Evolutionary conservation across 257 asterid genomes (phyloP).

Genomic region (Rhazya stricta): DNA sequence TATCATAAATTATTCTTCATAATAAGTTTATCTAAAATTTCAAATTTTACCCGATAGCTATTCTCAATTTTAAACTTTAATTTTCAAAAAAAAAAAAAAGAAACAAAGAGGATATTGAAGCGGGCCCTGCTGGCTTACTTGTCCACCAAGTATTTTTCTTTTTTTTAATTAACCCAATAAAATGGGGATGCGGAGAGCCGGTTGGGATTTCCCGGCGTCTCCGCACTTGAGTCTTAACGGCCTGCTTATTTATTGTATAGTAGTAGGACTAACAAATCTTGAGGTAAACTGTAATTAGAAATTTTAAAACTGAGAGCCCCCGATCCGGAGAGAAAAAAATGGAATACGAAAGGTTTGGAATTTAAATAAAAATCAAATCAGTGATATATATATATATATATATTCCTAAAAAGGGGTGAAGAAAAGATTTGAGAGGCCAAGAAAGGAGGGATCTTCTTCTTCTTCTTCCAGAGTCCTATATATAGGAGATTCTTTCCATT

Average conservation of each 20-base stretch:
- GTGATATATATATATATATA: no score
- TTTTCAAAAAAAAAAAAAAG: no score
- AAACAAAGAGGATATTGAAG: no score
- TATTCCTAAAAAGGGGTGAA: neutral
- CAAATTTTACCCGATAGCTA: no score
- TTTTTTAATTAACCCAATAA: neutral
- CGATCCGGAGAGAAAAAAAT: neutral
- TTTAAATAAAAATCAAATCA: neutral
- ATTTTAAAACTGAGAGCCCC: neutral
- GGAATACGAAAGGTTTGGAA: neutral
- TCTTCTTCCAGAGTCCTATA: neutral
- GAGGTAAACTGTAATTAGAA: no score
- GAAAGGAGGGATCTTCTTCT: conserved; percentile 1
- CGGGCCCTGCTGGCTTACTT: neutral
- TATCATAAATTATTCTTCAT: no score
- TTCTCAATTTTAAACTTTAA: no score
- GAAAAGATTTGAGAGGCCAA: neutral
- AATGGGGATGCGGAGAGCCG: conserved; percentile 15
- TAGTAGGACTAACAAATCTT: no score
- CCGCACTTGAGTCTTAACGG: no score
- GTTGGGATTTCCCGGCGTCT: neutral
- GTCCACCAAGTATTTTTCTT: neutral
- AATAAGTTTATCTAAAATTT: no score
- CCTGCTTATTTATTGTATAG: no score
- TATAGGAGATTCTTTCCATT: conserved; percentile 2